phyloP scores from a whole-genome alignment of 805 yeast species.

The Wickerhamomyces bovis region DNA sequence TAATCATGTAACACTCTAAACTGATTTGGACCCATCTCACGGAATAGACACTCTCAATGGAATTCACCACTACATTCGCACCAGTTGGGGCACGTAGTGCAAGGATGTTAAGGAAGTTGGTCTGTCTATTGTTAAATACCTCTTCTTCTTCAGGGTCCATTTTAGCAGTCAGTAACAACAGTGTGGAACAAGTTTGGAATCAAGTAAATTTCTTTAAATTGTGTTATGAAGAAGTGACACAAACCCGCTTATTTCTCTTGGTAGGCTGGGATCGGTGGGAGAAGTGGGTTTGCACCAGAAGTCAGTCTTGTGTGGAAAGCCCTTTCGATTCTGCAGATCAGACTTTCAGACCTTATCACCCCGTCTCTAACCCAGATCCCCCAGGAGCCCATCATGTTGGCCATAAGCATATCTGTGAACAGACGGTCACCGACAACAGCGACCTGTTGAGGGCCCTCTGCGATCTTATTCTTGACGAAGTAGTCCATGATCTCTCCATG shows the following conservation, averaged over 20 bases:
- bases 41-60: neutral
- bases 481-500: slow-evolving; percentile 58
- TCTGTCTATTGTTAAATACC: neutral
- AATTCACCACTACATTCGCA: neutral
- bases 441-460: slow-evolving; percentile 49
- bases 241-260: neutral
- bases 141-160: neutral
- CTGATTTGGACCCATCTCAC: neutral
- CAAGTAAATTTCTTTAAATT: neutral
- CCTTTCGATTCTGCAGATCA: slow-evolving; percentile 51
- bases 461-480: slow-evolving; percentile 42
- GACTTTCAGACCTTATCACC: slow-evolving; percentile 47
- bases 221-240: neutral
- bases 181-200: neutral
- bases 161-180: neutral
- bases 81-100: neutral
- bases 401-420: slow-evolving; percentile 90
- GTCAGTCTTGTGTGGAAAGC: slow-evolving; percentile 12
- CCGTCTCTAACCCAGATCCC: slow-evolving; percentile 84
- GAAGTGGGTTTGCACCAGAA: neutral
- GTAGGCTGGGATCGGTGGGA: neutral
- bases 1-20: neutral
- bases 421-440: slow-evolving; percentile 89
- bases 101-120: neutral
- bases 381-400: slow-evolving; percentile 84